Percentiles rank a stretch among this genome's conserved stretches.
Conservation (phyloP, 2,329 filamentous ascomycete species). For the Sporothrix inflata region DNA sequence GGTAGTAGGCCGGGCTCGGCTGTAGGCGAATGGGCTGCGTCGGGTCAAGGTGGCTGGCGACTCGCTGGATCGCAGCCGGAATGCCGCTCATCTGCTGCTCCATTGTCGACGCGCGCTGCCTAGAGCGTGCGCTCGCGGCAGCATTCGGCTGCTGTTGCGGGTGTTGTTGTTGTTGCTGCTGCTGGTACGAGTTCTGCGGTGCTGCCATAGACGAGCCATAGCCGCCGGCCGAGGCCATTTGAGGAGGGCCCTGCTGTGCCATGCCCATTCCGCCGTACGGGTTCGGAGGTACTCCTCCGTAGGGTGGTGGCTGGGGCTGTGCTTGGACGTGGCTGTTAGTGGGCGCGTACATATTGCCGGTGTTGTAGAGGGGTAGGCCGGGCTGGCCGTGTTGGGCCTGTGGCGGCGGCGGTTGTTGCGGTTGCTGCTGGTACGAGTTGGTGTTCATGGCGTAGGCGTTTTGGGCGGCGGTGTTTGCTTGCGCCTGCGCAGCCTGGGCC, state of each 20-base stretch:
- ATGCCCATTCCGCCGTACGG: conserved; percentile 76
- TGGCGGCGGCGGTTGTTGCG: conserved; percentile 33
- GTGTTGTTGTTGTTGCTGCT: conserved; percentile 62
- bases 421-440: conserved; percentile 53
- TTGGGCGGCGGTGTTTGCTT: conserved; percentile 70
- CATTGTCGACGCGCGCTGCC: conserved; percentile 94
- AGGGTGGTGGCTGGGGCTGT: conserved; percentile 65
- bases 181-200: conserved; percentile 53
- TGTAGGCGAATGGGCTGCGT: conserved; percentile 92
- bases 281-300: conserved; percentile 68
- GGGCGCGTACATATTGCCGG: conserved; percentile 69
- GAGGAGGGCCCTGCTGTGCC: conserved; percentile 62
- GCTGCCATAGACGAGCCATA: conserved; percentile 50
- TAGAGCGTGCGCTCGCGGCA: conserved; percentile 67
- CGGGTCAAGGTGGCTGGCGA: conserved; percentile 93
- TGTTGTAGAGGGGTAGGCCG: conserved; percentile 72
- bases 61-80: conserved; percentile 87
- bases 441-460: conserved; percentile 63
- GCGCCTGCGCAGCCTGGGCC: conserved; percentile 71
- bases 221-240: conserved; percentile 63
- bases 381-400: conserved; percentile 35
- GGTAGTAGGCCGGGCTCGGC: conserved; percentile 95
- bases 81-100: conserved; percentile 93
- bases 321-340: conserved; percentile 57
- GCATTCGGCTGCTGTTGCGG: conserved; percentile 73